Percentiles rank a stretch among this genome's conserved stretches.
Evolutionary conservation across 305 asterid genomes (phyloP).

Genomic region (Fraxinus sp.): DNA sequence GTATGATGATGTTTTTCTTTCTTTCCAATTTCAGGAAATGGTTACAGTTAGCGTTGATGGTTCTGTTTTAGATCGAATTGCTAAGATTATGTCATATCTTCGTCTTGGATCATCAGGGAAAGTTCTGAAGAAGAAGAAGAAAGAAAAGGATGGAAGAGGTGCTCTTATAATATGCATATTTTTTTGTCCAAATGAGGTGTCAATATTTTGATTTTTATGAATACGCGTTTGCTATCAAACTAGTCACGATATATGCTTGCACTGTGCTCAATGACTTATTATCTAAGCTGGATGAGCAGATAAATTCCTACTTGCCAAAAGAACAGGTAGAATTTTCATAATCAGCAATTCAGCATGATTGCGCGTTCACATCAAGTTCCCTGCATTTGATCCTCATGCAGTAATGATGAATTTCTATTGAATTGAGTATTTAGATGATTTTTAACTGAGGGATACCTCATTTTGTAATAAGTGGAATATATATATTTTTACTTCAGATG

Average conservation of each 20-base stretch:
- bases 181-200: neutral
- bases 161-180: constrained; percentile 6
- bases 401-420: neutral
- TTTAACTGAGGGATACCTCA: neutral
- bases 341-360: neutral
- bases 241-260: neutral
- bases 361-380: neutral
- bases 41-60: constrained; percentile 94
- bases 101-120: constrained; percentile 99
- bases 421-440: neutral
- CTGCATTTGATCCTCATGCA: neutral
- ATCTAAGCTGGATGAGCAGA: neutral
- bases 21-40: constrained; percentile 68
- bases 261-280: neutral
- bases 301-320: neutral
- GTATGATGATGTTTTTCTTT: constrained; percentile 1
- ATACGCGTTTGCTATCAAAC: neutral
- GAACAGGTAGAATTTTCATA: neutral
- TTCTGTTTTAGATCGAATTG: constrained; percentile 88
- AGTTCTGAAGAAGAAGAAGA: constrained; percentile 95
- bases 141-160: constrained; percentile 90
- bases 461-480: neutral
- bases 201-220: constrained; percentile 6
- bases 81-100: constrained; percentile 94
- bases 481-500: neutral